phyloP scores from a whole-genome alignment of 2,329 filamentous ascomycete species.

The Ilyonectria destructans region DNA sequence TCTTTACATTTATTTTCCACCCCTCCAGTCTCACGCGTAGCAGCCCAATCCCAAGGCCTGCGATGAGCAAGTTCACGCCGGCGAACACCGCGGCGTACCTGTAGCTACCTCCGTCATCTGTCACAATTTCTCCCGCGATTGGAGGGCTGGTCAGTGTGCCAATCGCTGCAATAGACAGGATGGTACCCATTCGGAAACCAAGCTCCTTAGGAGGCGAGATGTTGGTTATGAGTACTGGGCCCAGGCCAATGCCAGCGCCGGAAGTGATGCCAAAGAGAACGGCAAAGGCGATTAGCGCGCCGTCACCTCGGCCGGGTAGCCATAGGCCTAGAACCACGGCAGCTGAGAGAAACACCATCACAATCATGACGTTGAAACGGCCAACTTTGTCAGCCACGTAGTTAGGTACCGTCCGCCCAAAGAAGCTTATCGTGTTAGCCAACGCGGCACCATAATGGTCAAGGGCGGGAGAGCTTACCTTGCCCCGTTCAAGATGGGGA shows the following conservation, averaged over 20 bases:
- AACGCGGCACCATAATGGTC: constrained; percentile 10
- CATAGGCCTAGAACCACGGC: constrained; percentile 33
- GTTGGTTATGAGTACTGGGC: constrained; percentile 32
- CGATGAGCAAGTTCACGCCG: constrained; percentile 38
- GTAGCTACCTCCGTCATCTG: constrained; percentile 35
- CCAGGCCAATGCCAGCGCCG: constrained; percentile 36
- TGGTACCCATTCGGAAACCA: constrained; percentile 37
- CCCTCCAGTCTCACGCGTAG: constrained; percentile 36
- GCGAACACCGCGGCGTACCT: constrained; percentile 38
- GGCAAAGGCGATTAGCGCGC: constrained; percentile 34
- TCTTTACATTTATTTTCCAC: constrained; percentile 31
- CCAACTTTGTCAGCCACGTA: constrained; percentile 39
- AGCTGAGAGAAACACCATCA: constrained; percentile 30
- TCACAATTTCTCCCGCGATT: constrained; percentile 33
- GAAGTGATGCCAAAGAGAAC: constrained; percentile 38
- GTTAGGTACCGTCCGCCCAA: constrained; percentile 41
- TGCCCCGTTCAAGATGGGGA: constrained; percentile 39
- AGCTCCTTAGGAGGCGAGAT: constrained; percentile 36
- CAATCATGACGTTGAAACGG: constrained; percentile 39
- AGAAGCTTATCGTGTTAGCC: constrained; percentile 34
- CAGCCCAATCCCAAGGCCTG: constrained; percentile 30
- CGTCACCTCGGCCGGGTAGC: constrained; percentile 33
- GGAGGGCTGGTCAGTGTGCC: constrained; percentile 37
- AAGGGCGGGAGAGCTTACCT: constrained; percentile 28
- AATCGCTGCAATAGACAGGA: constrained; percentile 35